These are phyloP conservation scores for Pseudogymnoascus sp. DNA, from an alignment of 2,329 filamentous ascomycete genomes.

Conservation along the genomic window DNA sequence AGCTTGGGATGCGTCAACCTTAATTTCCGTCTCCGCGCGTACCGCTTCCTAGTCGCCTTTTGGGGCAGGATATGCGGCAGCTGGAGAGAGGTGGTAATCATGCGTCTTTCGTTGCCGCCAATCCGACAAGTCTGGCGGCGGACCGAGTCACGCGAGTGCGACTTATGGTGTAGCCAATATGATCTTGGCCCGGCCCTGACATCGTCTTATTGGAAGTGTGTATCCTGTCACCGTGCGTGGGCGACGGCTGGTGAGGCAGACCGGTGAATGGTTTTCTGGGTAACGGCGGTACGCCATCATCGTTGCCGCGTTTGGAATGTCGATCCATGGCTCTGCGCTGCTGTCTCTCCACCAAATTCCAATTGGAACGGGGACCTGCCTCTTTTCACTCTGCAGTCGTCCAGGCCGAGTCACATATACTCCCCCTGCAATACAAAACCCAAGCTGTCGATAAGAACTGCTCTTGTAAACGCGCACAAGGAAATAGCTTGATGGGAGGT, in stretches of 20 bases:
- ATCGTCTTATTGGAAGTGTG: neutral
- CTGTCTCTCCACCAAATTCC: neutral
- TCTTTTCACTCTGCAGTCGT: neutral
- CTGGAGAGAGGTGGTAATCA: neutral
- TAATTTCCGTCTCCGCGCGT: neutral
- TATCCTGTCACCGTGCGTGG: neutral
- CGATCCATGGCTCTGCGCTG: neutral
- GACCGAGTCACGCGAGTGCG: slow-evolving; percentile 5
- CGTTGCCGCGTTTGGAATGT: slow-evolving; percentile 1
- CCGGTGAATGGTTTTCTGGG: neutral
- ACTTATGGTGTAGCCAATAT: slow-evolving; percentile 6
- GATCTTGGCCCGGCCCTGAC: neutral
- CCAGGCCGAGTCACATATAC: slow-evolving; percentile 6
- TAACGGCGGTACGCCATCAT: neutral
- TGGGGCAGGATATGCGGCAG: neutral
- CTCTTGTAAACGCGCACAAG: neutral
- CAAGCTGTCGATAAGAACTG: neutral
- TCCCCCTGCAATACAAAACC: neutral
- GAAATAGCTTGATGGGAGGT: neutral
- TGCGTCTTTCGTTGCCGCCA: neutral
- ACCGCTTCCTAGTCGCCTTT: neutral
- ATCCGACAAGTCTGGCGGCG: neutral
- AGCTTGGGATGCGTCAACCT: slow-evolving; percentile 6
- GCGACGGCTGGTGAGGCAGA: neutral
- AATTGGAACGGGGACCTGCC: slow-evolving; percentile 1